Conservation (phyloP, 2,329 filamentous ascomycete species). For the Fusarium foetens region DNA sequence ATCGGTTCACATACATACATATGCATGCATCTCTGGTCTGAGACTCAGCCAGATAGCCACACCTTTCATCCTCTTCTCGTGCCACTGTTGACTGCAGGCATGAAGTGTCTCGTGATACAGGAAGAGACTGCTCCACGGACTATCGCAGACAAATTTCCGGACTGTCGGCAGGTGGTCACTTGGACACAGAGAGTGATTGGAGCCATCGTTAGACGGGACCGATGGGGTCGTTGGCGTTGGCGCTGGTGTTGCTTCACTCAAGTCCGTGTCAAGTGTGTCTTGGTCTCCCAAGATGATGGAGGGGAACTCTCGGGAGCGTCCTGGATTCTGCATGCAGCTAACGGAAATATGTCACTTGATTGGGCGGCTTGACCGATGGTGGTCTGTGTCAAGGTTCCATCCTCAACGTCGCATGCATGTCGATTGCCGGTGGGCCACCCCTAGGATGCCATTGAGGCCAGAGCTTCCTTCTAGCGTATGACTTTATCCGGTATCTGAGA, state of each 20-base stretch:
- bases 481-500: conserved; percentile 28
- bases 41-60: conserved; percentile 11
- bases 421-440: conserved; percentile 35
- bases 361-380: conserved; percentile 29
- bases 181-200: conserved; percentile 21
- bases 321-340: conserved; percentile 41
- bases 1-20: not conserved
- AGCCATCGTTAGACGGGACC: conserved; percentile 22
- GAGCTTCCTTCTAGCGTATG: conserved; percentile 34
- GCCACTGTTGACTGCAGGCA: not conserved
- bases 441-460: conserved; percentile 11
- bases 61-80: not conserved
- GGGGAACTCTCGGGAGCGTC: conserved; percentile 26
- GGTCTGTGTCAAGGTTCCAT: conserved; percentile 19
- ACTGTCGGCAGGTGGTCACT: conserved; percentile 35
- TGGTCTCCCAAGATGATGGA: not conserved
- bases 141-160: conserved; percentile 28
- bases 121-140: conserved; percentile 10
- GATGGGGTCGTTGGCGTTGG: conserved; percentile 12
- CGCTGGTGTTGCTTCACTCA: not conserved
- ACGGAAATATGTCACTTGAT: conserved; percentile 29
- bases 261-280: not conserved
- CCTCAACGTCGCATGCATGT: conserved; percentile 20
- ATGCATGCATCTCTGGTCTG: conserved; percentile 15
- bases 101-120: conserved; percentile 28